Evolutionary conservation across 2,329 filamentous ascomycete species (phyloP).

Genomic region (Xylaria sp.): DNA sequence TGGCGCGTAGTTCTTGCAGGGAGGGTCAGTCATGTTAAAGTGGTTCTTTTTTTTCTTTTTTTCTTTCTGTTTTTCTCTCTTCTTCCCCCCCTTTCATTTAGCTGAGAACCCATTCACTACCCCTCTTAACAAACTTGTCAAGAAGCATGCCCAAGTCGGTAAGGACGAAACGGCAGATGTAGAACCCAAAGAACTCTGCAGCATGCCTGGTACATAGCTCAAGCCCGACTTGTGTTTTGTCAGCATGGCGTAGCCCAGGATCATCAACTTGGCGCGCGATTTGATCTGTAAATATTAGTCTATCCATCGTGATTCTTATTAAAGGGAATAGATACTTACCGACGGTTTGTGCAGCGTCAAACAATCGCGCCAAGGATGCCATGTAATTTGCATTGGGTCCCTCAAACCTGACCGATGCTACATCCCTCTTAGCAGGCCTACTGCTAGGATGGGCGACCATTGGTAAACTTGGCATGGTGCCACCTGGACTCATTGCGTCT

Average conservation of each 20-base stretch:
- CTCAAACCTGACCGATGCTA: slow-evolving; percentile 74
- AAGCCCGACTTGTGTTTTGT: slow-evolving; percentile 92
- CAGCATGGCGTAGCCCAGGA: slow-evolving; percentile 88
- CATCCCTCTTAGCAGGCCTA: slow-evolving; percentile 76
- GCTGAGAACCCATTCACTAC: slow-evolving; percentile 85
- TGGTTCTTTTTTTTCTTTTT: background rate
- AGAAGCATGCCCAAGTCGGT: slow-evolving; percentile 84
- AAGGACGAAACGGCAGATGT: slow-evolving; percentile 93
- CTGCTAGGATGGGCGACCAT: slow-evolving; percentile 76
- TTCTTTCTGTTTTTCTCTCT: background rate
- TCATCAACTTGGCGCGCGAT: slow-evolving; percentile 96
- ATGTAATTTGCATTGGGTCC: slow-evolving; percentile 93
- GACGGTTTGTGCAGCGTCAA: slow-evolving; percentile 91
- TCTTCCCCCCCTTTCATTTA: no score
- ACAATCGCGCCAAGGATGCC: slow-evolving; percentile 86
- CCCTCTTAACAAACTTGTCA: slow-evolving; percentile 97
- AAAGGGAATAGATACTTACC: slow-evolving; percentile 67
- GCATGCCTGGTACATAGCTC: slow-evolving; percentile 94
- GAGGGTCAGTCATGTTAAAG: background rate
- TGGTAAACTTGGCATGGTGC: slow-evolving; percentile 78
- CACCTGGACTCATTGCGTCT: slow-evolving; percentile 66
- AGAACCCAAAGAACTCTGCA: slow-evolving; percentile 97
- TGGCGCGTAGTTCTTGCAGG: background rate
- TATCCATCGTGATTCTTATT: background rate
- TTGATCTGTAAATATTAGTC: slow-evolving; percentile 72